phyloP scores from a whole-genome alignment of 2,329 filamentous ascomycete species.

The Grosmannia clavigera region DNA sequence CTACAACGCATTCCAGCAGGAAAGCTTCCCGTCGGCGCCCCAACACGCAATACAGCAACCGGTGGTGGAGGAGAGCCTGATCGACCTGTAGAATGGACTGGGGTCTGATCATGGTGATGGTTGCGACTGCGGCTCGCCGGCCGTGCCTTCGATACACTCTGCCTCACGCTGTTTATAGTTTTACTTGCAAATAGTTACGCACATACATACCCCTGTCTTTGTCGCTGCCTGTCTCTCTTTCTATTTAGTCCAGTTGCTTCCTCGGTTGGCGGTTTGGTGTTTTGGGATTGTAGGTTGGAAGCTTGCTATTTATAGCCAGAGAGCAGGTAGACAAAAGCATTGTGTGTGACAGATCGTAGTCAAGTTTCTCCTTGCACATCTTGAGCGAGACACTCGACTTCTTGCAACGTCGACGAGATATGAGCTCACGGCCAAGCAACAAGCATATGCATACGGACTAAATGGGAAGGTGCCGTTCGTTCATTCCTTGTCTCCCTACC shows the following conservation, averaged over 20 bases:
- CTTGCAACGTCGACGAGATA: neutral
- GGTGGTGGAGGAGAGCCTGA: constrained; percentile 62
- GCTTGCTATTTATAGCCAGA: neutral
- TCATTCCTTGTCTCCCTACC: no score
- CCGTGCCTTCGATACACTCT: neutral
- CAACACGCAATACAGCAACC: constrained; percentile 48
- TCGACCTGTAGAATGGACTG: constrained; percentile 45
- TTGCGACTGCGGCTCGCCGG: neutral
- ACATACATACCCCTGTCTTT: neutral
- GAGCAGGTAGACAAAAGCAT: neutral
- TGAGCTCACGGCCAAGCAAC: no score
- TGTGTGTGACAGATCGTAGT: neutral
- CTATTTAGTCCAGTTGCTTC: neutral
- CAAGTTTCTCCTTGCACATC: neutral
- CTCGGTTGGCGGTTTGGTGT: neutral
- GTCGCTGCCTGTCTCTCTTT: neutral
- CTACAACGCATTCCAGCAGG: constrained; percentile 41
- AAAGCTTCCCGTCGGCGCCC: constrained; percentile 53
- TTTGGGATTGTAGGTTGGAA: neutral
- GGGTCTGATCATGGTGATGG: neutral
- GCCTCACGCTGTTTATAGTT: neutral
- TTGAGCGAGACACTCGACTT: neutral
- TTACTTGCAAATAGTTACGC: neutral
- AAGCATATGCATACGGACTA: no score
- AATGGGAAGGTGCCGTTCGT: no score